Conservation (phyloP, 306 rosid species). For the Vigna unguiculata region DNA sequence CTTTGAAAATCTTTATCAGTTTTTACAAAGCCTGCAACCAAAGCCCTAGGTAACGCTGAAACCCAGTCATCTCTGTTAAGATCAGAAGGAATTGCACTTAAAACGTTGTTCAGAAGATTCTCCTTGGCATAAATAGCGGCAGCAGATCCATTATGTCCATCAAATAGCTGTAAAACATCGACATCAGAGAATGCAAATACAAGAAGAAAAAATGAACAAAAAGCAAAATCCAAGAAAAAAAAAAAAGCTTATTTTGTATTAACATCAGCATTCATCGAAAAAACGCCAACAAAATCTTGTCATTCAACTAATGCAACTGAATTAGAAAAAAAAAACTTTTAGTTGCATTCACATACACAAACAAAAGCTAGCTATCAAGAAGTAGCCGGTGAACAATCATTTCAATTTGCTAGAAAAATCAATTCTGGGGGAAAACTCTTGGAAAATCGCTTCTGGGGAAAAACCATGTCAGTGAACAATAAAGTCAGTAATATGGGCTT, state of each 20-base stretch:
- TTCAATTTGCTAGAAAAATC: conserved; percentile 7
- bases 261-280: conserved; percentile 8
- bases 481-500: conserved; percentile 4
- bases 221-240: too few relatives aligned
- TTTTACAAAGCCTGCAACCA: conserved; percentile 98
- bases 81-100: conserved; percentile 85
- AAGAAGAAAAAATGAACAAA: too few relatives aligned
- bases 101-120: conserved; percentile 81
- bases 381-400: conserved; percentile 22
- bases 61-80: conserved; percentile 97
- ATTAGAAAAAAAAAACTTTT: conserved; percentile 6
- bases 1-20: conserved; percentile 92
- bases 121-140: conserved; percentile 97
- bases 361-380: conserved; percentile 18
- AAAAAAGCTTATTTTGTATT: conserved; percentile 1
- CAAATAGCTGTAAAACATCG: conserved; percentile 79
- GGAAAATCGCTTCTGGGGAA: background rate
- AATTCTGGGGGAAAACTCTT: background rate
- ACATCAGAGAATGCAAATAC: conserved; percentile 47
- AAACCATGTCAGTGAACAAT: background rate
- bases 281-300: conserved; percentile 14
- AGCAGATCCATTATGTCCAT: conserved; percentile 98
- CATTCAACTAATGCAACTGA: conserved; percentile 26
- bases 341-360: conserved; percentile 8
- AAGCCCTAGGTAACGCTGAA: conserved; percentile 94